A percentile compares a stretch with the other conserved stretches of the same genome.
phyloP scores from a whole-genome alignment of 2,329 filamentous ascomycete species.

The Apiospora hydei region DNA sequence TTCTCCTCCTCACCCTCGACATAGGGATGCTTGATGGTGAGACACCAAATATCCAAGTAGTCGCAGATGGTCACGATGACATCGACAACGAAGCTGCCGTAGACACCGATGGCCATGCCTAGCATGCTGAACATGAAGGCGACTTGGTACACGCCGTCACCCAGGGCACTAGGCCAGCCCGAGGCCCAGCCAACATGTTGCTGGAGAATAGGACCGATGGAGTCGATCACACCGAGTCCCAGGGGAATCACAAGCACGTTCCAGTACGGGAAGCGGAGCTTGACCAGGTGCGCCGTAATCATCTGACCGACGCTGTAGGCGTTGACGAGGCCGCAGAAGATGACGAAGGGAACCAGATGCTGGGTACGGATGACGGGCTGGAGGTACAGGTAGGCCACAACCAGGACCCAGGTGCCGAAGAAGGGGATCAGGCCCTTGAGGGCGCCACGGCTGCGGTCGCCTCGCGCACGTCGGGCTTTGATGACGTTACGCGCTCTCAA shows the following conservation, averaged over 20 bases:
- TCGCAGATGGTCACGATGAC: conserved; percentile 98
- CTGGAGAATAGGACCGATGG: conserved; percentile 73
- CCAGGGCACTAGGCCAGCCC: conserved; percentile 80
- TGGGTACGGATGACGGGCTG: conserved; percentile 83
- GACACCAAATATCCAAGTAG: conserved; percentile 96
- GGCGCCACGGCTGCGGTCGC: conserved; percentile 75
- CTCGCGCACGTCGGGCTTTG: conserved; percentile 75
- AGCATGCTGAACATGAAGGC: conserved; percentile 90
- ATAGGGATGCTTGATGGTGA: conserved; percentile 90
- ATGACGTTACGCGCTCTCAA: conserved; percentile 86
- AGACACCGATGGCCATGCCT: conserved; percentile 86
- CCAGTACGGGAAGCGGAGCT: conserved; percentile 86
- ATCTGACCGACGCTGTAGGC: conserved; percentile 96
- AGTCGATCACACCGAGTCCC: conserved; percentile 75
- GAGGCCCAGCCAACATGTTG: conserved; percentile 64
- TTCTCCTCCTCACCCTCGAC: conserved; percentile 51
- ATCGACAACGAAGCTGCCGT: conserved; percentile 96
- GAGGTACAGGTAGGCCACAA: conserved; percentile 81
- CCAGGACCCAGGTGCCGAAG: conserved; percentile 77
- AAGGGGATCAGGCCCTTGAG: conserved; percentile 87
- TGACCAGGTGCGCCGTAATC: conserved; percentile 92
- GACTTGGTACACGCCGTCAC: conserved; percentile 83
- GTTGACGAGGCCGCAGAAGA: conserved; percentile 90
- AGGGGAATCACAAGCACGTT: conserved; percentile 86
- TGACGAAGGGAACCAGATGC: conserved; percentile 86